These are phyloP conservation scores for Macaranga tanarius DNA, from an alignment of 441 rosid species.

Conservation along the genomic window DNA sequence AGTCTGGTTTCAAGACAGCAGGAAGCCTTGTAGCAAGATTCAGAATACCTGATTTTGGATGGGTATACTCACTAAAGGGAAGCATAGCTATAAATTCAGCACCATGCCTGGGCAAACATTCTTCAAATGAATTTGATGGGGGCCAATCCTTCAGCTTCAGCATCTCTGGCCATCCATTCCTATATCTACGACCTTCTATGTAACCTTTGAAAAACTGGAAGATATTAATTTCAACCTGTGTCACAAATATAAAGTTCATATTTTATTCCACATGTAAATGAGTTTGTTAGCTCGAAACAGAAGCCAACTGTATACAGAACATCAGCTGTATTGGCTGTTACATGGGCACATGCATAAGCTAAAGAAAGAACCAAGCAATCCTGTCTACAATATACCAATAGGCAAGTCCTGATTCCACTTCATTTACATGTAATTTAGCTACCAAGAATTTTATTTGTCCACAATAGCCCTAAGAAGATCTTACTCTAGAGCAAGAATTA, in stretches of 20 bases:
- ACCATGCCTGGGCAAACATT: constrained; percentile 70
- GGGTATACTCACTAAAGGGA: constrained; percentile 77
- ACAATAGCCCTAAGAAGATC: neutral
- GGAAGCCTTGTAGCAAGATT: constrained; percentile 72
- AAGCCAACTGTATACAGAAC: neutral
- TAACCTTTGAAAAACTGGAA: constrained; percentile 69
- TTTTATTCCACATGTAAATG: neutral
- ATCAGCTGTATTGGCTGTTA: neutral
- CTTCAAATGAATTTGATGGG: constrained; percentile 57
- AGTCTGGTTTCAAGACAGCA: constrained; percentile 54
- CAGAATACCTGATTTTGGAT: constrained; percentile 58
- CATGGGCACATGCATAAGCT: neutral
- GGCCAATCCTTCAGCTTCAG: constrained; percentile 94
- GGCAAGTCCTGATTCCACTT: neutral
- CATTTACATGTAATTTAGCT: neutral
- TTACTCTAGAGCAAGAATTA: neutral
- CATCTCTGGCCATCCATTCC: constrained; percentile 54
- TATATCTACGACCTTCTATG: constrained; percentile 44
- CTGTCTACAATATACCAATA: neutral
- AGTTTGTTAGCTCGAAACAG: neutral
- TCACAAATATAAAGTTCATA: constrained; percentile 13
- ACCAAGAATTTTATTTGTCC: neutral
- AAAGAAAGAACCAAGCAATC: neutral
- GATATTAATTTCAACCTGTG: constrained; percentile 52
- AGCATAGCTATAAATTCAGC: constrained; percentile 64